These are phyloP conservation scores for Apiotrichum mycotoxinovorans DNA, from an alignment of 1,284 basidiomycete genomes.

Conservation along the genomic window DNA sequence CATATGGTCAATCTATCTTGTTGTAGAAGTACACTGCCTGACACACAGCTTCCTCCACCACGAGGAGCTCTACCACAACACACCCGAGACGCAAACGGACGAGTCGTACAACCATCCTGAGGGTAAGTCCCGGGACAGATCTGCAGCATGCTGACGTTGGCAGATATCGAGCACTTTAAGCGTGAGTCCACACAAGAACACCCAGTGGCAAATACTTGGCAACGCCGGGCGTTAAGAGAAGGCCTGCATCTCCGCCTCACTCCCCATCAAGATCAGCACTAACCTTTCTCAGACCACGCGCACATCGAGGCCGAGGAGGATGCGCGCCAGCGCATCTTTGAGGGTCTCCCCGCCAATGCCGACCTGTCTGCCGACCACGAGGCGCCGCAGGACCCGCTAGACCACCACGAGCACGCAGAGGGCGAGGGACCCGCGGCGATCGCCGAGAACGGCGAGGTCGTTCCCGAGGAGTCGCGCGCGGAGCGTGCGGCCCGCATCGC, in stretches of 20 bases:
- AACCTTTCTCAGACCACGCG: conserved; percentile 64
- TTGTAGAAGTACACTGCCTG: no score
- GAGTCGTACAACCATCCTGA: conserved; percentile 91
- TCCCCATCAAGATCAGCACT: neutral
- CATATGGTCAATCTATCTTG: no score
- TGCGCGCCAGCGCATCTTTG: conserved; percentile 46
- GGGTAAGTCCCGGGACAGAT: conserved; percentile 56
- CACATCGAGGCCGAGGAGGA: conserved; percentile 78
- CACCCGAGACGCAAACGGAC: conserved; percentile 94
- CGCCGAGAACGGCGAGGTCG: neutral
- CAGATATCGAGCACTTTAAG: conserved; percentile 45
- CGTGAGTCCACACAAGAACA: no score
- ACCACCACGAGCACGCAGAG: conserved; percentile 38
- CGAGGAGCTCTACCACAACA: conserved; percentile 90
- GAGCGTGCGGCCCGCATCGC: conserved; percentile 1
- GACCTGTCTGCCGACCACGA: conserved; percentile 42
- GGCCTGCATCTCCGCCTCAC: no score
- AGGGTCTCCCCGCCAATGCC: conserved; percentile 39
- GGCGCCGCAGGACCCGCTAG: conserved; percentile 40
- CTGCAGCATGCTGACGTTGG: conserved; percentile 1
- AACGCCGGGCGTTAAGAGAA: neutral
- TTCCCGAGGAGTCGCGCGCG: neutral
- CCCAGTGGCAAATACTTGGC: no score
- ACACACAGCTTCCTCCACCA: conserved; percentile 71
- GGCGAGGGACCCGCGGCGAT: conserved; percentile 36